A percentile compares a stretch with the other conserved stretches of the same genome.
These are phyloP conservation scores for Escovopsis weberi DNA, from an alignment of 2,329 filamentous ascomycete genomes.

Conservation along the genomic window DNA sequence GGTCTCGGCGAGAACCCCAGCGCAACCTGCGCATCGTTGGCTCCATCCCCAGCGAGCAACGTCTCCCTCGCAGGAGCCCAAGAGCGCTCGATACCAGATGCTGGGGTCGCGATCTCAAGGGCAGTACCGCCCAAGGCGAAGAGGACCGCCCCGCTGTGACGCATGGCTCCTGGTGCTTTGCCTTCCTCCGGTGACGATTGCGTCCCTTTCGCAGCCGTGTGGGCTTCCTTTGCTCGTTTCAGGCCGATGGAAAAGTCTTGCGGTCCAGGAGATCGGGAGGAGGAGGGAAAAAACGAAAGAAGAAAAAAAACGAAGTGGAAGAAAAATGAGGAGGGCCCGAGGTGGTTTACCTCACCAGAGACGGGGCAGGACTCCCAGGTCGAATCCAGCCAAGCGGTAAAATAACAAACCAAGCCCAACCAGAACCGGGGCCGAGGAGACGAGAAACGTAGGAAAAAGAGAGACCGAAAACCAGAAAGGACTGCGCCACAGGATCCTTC, in stretches of 20 bases:
- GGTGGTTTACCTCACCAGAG: too few species aligned
- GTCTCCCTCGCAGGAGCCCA: slow-evolving; percentile 18
- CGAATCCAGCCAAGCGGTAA: too few species aligned
- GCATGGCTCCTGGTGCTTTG: slow-evolving; percentile 1
- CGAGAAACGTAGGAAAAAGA: not conserved
- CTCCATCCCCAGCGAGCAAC: slow-evolving; percentile 4
- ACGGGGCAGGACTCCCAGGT: too few species aligned
- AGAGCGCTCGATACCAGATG: slow-evolving; percentile 11
- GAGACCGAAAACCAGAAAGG: too few species aligned
- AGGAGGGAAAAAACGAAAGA: not conserved
- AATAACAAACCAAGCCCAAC: not conserved
- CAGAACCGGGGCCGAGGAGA: not conserved
- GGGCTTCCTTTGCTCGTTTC: not conserved
- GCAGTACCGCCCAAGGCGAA: slow-evolving; percentile 11
- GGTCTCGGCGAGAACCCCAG: slow-evolving; percentile 18
- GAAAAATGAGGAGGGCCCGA: not conserved
- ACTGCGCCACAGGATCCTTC: not conserved
- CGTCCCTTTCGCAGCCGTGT: not conserved
- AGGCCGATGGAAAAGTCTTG: too few species aligned
- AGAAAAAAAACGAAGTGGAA: not conserved
- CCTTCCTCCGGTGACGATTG: not conserved
- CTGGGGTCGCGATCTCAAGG: slow-evolving; percentile 9
- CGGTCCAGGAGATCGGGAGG: too few species aligned
- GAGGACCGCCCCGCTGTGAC: slow-evolving; percentile 6
- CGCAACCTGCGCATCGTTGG: slow-evolving; percentile 12